A percentile compares a stretch with the other conserved stretches of the same genome.
phyloP scores from a whole-genome alignment of 208 protist genomes.

The Leishmania arabica region DNA sequence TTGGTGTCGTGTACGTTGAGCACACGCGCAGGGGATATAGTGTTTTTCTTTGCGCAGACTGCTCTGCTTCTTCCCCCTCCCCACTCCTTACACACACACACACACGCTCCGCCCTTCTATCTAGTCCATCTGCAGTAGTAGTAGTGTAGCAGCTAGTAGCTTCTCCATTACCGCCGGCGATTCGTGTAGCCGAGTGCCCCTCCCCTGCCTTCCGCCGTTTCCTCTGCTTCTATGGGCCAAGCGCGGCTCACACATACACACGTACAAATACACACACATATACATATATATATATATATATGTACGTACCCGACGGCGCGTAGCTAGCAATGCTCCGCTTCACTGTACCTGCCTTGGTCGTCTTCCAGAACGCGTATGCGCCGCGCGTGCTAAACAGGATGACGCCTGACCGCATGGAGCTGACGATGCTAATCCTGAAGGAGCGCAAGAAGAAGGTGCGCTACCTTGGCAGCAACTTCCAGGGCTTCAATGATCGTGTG shows the following conservation, averaged over 20 bases:
- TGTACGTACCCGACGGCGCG: not conserved
- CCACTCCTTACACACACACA: not conserved
- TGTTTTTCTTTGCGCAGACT: not conserved
- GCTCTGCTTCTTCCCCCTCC: not conserved
- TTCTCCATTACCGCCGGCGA: not conserved
- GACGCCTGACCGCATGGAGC: constrained; percentile 67
- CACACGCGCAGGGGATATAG: not conserved
- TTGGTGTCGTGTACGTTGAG: not conserved
- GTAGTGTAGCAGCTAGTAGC: constrained; percentile 1
- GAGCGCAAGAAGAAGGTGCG: constrained; percentile 78
- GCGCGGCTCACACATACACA: not conserved
- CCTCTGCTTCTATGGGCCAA: not conserved
- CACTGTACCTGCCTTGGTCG: constrained; percentile 13
- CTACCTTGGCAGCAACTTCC: constrained; percentile 71
- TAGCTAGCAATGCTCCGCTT: constrained; percentile 21
- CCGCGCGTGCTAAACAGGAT: constrained; percentile 72
- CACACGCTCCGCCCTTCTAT: not conserved
- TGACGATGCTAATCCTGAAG: constrained; percentile 55
- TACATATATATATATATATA: not conserved
- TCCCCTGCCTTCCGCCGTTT: not conserved
- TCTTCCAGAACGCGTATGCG: constrained; percentile 51
- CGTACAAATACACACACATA: not conserved
- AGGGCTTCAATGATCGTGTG: constrained; percentile 73
- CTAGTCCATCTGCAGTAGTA: not conserved
- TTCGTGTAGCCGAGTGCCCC: not conserved